Evolutionary conservation across 345 rosid genomes (phyloP), one percentile per base, ranked within the genome.

Genomic region (Gossypium rotundifolium): DNA sequence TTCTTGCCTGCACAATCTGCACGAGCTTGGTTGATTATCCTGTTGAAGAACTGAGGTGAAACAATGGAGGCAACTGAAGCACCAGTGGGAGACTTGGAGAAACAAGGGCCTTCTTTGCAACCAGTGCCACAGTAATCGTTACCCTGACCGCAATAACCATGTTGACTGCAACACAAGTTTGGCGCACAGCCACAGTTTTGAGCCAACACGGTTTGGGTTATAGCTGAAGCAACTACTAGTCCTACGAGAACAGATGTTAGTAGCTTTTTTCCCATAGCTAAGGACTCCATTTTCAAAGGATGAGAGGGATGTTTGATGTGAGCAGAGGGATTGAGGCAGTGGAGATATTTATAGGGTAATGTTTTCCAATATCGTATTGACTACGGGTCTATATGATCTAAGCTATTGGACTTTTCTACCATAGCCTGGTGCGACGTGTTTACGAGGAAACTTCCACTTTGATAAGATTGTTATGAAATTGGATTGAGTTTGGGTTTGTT

Each of bases 171-270:
- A 20, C 90, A 88, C 1, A 79, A 11, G 66, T 81, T 70, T 2
- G 86, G 59, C 3, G 85, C 77, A 62, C 92, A 88, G 46, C 86
- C 85, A 23, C 92, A 88, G 80, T 83, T 84, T 75, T 89, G 93
- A 9, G 87, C 81, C 58, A 76, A 65, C 53, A 20, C 53, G 6
- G 12, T 11, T n/a, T 42, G 2, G 4, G 27, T 7, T 17, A 66
- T 6, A 33, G 29, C 54, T 3, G 12, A 17, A 22, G 45, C 72
- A 9, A 16, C 44, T 9, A 69, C 16, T 25, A 51, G 4, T 17
- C 45, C 72, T 9, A 69, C 23, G 27, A 69, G 25, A 27, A 51
- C 59, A 68, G 4, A 3, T 8, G 58, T 49, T 49, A 25, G 58
- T 18, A 25, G 14, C n/a, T 48, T 48, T 48, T 63, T n/a, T 38